Conservation (phyloP, 2,329 filamentous ascomycete species). For the Thelonectria rubi region DNA sequence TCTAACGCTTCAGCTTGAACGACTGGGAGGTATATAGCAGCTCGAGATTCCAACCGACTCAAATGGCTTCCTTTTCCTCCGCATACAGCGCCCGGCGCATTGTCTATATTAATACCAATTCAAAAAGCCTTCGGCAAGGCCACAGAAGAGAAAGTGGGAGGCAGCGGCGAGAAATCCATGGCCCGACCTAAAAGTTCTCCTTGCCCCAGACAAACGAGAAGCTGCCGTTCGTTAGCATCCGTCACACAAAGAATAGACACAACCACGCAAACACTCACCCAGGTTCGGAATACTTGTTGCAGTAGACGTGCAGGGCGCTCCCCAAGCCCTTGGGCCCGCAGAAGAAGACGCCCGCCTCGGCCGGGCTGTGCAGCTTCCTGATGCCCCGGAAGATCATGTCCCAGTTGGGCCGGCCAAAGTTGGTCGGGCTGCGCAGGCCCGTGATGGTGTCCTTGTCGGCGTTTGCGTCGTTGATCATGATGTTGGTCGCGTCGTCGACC, state of each 20-base stretch:
- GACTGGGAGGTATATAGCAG: slow-evolving; percentile 12
- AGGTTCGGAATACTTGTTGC: slow-evolving; percentile 87
- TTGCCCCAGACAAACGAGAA: slow-evolving; percentile 76
- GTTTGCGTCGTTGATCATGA: slow-evolving; percentile 91
- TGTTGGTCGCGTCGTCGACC: slow-evolving; percentile 85
- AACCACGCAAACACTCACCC: slow-evolving; percentile 63
- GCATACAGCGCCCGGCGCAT: slow-evolving; percentile 15
- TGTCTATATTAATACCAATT: slow-evolving; percentile 8
- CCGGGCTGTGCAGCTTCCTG: slow-evolving; percentile 77
- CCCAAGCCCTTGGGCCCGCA: slow-evolving; percentile 84
- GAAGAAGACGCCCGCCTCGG: slow-evolving; percentile 83
- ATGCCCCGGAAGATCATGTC: slow-evolving; percentile 89
- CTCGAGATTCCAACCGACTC: not conserved
- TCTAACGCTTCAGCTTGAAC: slow-evolving; percentile 16
- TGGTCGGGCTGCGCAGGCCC: slow-evolving; percentile 81
- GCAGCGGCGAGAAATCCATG: too few species aligned
- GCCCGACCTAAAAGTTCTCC: slow-evolving; percentile 73
- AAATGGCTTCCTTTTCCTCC: not conserved
- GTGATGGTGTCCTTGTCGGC: slow-evolving; percentile 87
- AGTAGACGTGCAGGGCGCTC: slow-evolving; percentile 80
- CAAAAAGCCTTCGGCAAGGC: slow-evolving; percentile 9
- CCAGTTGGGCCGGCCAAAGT: slow-evolving; percentile 89
- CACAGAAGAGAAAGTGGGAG: slow-evolving; percentile 6
- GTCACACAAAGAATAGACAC: not conserved
- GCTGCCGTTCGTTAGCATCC: slow-evolving; percentile 49